Evolutionary conservation across 2,329 filamentous ascomycete species (phyloP), one percentile per base, ranked within the genome.

Genomic region (Colletotrichum limetticola): DNA sequence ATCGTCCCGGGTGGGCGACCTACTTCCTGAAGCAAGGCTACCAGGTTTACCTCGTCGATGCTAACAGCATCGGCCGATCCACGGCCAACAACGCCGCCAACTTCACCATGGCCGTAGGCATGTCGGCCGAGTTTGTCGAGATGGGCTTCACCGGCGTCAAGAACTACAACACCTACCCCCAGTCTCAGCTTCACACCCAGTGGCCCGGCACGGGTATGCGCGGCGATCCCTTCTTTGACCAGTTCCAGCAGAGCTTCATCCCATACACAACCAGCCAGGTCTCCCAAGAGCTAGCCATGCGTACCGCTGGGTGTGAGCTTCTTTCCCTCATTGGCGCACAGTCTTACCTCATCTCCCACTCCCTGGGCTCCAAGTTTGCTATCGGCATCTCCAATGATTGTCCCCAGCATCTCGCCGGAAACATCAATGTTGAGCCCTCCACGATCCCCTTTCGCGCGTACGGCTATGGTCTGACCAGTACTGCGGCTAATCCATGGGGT

Each of bases 211-310:
- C 77, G 9, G 79, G 78, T 2, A 75, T 76, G 49, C 72, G 74
- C 11, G 85, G 86, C 9, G 86, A 89, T 74, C 74, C 83, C 1
- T 78, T 79, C 11, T 89, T 89, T 74, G 86, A 88, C 76, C 79
- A 81, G 5, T 87, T 87, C 76, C 86, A 85, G 78, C 81, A 82
- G 37, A 82, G 82, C 35, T 80, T 85, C 61, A 79, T 86, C 4
- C 85, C 83, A 22, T 81, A 79, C 57, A 77, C 77, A 4, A 74
- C 66, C 9, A 75, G 76, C 64, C 74, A 74, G 42, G 72, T 64
- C 14, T 61, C 75, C 3, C 77, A 74, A n/a, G 76, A 78, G 58
- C 42, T 63, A 12, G 74, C 76, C 26, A 77, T 78, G 67, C 77
- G 77, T 11, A 74, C 74, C 55, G 75, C 77, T 12, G 76, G 74